These are phyloP conservation scores for Leccinum incarnatum DNA, from an alignment of 768 basidiomycete genomes.

Conservation along the genomic window DNA sequence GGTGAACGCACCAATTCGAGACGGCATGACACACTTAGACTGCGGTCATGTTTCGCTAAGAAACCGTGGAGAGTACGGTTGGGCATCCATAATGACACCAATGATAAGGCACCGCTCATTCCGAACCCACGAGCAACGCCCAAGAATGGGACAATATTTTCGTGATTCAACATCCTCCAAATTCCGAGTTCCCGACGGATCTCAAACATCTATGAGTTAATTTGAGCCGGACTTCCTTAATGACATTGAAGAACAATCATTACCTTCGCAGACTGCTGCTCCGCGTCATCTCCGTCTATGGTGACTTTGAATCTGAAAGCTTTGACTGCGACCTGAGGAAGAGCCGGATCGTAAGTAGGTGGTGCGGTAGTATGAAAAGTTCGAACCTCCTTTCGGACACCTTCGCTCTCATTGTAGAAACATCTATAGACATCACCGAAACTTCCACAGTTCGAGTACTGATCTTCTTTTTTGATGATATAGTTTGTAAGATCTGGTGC, in stretches of 20 bases:
- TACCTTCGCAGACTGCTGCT: neutral
- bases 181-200: neutral
- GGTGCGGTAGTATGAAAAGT: neutral
- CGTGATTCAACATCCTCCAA: neutral
- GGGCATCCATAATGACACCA: neutral
- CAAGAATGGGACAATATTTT: neutral
- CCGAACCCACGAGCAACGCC: neutral
- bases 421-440: neutral
- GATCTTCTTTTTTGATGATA: neutral
- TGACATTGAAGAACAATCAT: neutral
- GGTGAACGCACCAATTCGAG: neutral
- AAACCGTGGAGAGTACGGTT: neutral
- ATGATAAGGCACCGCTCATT: neutral
- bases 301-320: neutral
- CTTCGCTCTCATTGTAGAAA: neutral
- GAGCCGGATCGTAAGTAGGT: neutral
- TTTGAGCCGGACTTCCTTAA: neutral
- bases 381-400: neutral
- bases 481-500: neutral
- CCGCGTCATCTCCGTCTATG: neutral
- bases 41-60: neutral
- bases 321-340: neutral
- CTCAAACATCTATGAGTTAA: neutral
- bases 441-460: neutral
- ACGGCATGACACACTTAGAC: neutral